Conservation (phyloP, 805 yeast species). For the Pichia deserticola region DNA sequence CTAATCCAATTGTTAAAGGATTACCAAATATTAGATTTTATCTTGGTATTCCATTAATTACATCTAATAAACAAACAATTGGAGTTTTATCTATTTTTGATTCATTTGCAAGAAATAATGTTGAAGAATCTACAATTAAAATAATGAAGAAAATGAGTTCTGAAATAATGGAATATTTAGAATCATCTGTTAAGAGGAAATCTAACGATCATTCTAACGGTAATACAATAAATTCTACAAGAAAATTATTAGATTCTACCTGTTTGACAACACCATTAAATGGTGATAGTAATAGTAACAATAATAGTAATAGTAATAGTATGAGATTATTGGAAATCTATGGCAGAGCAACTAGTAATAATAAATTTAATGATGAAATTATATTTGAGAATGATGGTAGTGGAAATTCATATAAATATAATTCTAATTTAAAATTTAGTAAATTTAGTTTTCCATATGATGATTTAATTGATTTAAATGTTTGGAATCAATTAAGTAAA, state of each 20-base stretch:
- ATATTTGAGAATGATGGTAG: conserved; percentile 60
- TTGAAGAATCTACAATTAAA: conserved; percentile 30
- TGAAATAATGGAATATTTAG: conserved; percentile 37
- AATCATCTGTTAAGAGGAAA: conserved; percentile 9
- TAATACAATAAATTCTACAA: neutral
- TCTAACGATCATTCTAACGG: neutral
- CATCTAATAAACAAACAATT: conserved; percentile 35
- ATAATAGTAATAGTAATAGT: neutral
- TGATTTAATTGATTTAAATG: conserved; percentile 23
- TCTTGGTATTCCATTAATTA: conserved; percentile 52
- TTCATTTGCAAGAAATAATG: conserved; percentile 30
- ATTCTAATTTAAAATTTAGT: conserved; percentile 37
- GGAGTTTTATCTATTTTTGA: conserved; percentile 60
- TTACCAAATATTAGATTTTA: conserved; percentile 55
- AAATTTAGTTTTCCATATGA: conserved; percentile 24
- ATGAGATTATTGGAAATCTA: conserved; percentile 28
- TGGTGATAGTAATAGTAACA: neutral
- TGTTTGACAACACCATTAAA: neutral
- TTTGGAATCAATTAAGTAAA: conserved; percentile 31
- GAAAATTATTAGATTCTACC: neutral
- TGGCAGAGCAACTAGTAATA: conserved; percentile 52
- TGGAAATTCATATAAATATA: conserved; percentile 51
- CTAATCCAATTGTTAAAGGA: conserved; percentile 58
- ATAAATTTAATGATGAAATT: conserved; percentile 21
- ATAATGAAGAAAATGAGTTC: conserved; percentile 32